A percentile compares a stretch with the other conserved stretches of the same genome.
Conservation (phyloP, 495 filamentous ascomycete species). For the Lichenothelia convexa region DNA sequence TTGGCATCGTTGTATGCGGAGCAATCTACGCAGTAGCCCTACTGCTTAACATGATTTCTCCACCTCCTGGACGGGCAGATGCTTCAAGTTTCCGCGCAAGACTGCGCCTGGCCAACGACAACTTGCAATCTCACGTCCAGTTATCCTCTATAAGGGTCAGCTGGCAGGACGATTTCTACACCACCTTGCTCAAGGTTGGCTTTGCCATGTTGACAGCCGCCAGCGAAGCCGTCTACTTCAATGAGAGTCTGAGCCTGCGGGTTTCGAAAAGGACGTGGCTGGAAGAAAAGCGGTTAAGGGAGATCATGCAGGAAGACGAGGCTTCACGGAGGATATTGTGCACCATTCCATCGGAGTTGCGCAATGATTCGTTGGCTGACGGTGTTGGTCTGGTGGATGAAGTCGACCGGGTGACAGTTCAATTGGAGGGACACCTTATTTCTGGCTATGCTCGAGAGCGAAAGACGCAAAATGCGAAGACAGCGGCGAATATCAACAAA, state of each 20-base stretch:
- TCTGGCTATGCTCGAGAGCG: slow-evolving; percentile 50
- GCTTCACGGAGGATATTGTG: slow-evolving; percentile 9
- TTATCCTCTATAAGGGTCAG: slow-evolving; percentile 60
- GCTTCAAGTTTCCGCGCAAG: slow-evolving; percentile 31
- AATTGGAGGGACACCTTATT: slow-evolving; percentile 1
- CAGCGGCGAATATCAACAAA: slow-evolving; percentile 16
- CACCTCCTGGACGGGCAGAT: slow-evolving; percentile 29
- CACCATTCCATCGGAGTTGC: slow-evolving; percentile 12
- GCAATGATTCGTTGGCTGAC: slow-evolving; percentile 24
- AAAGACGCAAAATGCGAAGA: slow-evolving; percentile 23
- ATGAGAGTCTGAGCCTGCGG: slow-evolving; percentile 63
- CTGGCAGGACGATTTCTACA: slow-evolving; percentile 88
- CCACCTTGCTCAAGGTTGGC: slow-evolving; percentile 64
- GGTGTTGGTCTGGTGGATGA: slow-evolving; percentile 8
- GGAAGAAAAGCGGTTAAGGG: slow-evolving; percentile 56
- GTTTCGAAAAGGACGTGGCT: slow-evolving; percentile 77
- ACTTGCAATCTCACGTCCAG: slow-evolving; percentile 81
- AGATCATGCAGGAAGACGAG: slow-evolving; percentile 25
- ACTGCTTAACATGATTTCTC: slow-evolving; percentile 52
- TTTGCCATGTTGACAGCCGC: slow-evolving; percentile 80
- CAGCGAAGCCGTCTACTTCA: slow-evolving; percentile 86
- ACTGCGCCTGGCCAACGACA: slow-evolving; percentile 50
- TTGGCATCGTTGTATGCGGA: slow-evolving; percentile 56
- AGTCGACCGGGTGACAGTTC: too few species aligned
- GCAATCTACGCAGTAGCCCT: slow-evolving; percentile 62